Evolutionary conservation across 139 green algal genomes (phyloP).

Genomic region (Chlamydomonas eustigma): DNA sequence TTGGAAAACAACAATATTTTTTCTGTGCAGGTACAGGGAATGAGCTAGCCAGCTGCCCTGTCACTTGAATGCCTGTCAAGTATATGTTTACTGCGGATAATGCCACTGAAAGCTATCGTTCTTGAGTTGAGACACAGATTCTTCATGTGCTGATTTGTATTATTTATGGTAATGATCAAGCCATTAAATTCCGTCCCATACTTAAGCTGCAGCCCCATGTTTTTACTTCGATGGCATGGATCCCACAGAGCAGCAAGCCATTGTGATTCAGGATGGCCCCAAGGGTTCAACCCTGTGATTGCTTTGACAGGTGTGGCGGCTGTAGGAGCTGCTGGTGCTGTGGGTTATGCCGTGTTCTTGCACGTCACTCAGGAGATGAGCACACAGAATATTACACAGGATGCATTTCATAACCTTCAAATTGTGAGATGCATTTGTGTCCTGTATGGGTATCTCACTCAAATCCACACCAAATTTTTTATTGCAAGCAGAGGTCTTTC

Average conservation of each 20-base stretch:
- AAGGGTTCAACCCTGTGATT: conserved; percentile 1
- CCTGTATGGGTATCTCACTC: too few species aligned
- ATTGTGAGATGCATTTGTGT: too few species aligned
- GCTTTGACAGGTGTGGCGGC: neutral
- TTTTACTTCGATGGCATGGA: conserved; percentile 82
- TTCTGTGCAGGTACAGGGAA: neutral
- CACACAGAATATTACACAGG: too few species aligned
- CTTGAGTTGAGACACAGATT: too few species aligned
- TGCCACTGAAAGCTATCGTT: too few species aligned
- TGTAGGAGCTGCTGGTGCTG: neutral
- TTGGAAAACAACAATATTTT: conserved; percentile 88
- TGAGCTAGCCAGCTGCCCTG: neutral
- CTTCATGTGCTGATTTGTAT: too few species aligned
- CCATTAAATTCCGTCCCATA: conserved; percentile 26
- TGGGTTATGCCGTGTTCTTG: neutral
- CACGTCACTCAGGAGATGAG: too few species aligned
- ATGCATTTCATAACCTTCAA: too few species aligned
- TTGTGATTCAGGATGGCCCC: conserved; percentile 7
- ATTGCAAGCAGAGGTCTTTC: too few species aligned
- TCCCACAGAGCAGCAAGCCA: conserved; percentile 31
- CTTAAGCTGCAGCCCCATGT: too few species aligned
- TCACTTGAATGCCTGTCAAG: neutral
- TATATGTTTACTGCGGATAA: too few species aligned
- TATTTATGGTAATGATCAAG: neutral
- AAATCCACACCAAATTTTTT: too few species aligned